Conservation (phyloP, 129 eudicot species). For the Logfia minima region DNA sequence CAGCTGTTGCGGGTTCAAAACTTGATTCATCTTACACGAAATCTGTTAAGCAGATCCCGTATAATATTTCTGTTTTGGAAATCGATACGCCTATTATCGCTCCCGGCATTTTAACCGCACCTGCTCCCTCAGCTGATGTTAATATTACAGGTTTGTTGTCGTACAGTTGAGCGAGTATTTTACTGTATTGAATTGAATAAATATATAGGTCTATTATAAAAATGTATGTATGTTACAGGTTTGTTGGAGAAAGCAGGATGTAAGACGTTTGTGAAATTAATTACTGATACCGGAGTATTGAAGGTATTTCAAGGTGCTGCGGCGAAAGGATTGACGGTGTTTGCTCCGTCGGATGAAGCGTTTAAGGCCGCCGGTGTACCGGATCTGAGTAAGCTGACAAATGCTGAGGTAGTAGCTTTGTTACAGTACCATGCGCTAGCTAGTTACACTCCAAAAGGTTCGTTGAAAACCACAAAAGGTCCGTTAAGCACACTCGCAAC, state of each 20-base stretch:
- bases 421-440: constrained; percentile 75
- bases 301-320: constrained; percentile 50
- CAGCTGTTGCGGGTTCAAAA: constrained; percentile 58
- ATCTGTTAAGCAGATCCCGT: constrained; percentile 58
- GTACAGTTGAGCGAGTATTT: too few species aligned
- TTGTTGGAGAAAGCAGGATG: constrained; percentile 45
- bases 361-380: constrained; percentile 65
- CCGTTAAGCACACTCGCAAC: constrained; percentile 63
- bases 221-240: constrained; percentile 33
- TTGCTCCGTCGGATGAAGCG: constrained; percentile 87
- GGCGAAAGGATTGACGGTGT: constrained; percentile 66
- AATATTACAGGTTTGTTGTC: constrained; percentile 53
- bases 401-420: constrained; percentile 66
- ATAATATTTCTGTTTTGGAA: constrained; percentile 38
- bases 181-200: too few species aligned
- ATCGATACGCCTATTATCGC: constrained; percentile 47
- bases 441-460: constrained; percentile 61
- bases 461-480: constrained; percentile 59
- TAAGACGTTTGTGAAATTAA: constrained; percentile 54
- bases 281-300: constrained; percentile 53
- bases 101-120: constrained; percentile 52
- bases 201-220: not conserved
- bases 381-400: constrained; percentile 58
- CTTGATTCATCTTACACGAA: constrained; percentile 68
- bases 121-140: constrained; percentile 53